Percentiles rank a stretch among this genome's conserved stretches.
Evolutionary conservation across 1,284 basidiomycete genomes (phyloP).

Genomic region (Amylostereum areolatum): DNA sequence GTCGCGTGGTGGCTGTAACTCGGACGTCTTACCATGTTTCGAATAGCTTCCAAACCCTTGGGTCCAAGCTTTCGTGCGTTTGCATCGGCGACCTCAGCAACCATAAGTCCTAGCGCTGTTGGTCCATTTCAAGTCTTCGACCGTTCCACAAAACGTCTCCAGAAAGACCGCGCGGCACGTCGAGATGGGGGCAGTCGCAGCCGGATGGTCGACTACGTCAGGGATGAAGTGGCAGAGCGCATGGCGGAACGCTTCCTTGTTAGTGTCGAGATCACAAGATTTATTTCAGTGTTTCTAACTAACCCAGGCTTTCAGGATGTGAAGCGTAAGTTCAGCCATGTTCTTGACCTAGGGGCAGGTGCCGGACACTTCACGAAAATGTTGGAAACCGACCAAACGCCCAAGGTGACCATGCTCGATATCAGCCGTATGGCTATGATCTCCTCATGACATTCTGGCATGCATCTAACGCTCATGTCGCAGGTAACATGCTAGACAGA

Average conservation of each 20-base stretch:
- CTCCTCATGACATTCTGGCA: not conserved
- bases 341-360: conserved; percentile 94
- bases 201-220: conserved; percentile 86
- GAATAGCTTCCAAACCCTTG: not conserved
- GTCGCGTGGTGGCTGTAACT: not conserved
- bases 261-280: conserved; percentile 13
- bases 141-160: conserved; percentile 73
- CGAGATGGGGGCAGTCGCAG: conserved; percentile 55
- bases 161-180: conserved; percentile 73
- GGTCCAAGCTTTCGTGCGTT: conserved; percentile 17
- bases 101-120: conserved; percentile 35
- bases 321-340: conserved; percentile 73
- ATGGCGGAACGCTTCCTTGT: conserved; percentile 87
- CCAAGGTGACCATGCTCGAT: conserved; percentile 85
- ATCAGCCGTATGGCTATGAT: conserved; percentile 59
- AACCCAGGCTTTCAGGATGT: conserved; percentile 62
- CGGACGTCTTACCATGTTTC: not conserved
- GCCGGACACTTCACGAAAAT: conserved; percentile 88
- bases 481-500: conserved; percentile 63
- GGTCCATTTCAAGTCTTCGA: conserved; percentile 85
- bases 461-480: not conserved
- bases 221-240: conserved; percentile 85
- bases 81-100: conserved; percentile 20
- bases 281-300: not conserved
- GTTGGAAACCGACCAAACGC: conserved; percentile 65